phyloP scores from a whole-genome alignment of 331 rosid species.

The Dryas integrifolia region DNA sequence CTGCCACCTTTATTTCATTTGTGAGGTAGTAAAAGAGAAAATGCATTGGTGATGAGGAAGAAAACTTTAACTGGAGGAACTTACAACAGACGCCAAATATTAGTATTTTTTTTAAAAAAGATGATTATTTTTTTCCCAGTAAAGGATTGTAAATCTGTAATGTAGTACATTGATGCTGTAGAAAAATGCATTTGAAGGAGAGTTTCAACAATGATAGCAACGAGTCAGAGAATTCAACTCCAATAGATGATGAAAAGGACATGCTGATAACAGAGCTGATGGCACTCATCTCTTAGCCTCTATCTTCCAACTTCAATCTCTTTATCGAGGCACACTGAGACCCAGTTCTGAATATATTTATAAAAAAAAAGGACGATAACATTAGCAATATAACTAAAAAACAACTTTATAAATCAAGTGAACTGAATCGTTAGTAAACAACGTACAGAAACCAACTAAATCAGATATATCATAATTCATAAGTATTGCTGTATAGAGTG shows the following conservation, averaged over 20 bases:
- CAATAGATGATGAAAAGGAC: slow-evolving; percentile 6
- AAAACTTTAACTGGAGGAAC: neutral
- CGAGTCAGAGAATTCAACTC: slow-evolving; percentile 32
- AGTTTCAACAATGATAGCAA: slow-evolving; percentile 27
- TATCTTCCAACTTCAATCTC: slow-evolving; percentile 28
- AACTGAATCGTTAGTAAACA: neutral
- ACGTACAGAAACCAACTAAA: neutral
- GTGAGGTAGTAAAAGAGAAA: neutral
- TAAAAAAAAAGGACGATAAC: slow-evolving; percentile 15
- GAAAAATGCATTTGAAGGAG: slow-evolving; percentile 1
- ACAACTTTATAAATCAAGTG: neutral
- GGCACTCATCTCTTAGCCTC: slow-evolving; percentile 30
- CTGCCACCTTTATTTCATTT: neutral
- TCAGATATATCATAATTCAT: neutral
- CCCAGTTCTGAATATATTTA: slow-evolving; percentile 59
- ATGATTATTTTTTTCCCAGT: neutral
- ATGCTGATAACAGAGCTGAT: slow-evolving; percentile 11
- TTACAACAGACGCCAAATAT: slow-evolving; percentile 3
- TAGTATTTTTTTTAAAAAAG: neutral
- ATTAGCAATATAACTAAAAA: neutral
- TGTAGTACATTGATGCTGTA: slow-evolving; percentile 2
- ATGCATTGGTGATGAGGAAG: neutral
- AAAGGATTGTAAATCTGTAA: neutral
- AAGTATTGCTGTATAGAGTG: neutral
- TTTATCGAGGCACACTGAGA: slow-evolving; percentile 72